Percentiles rank a stretch among this genome's conserved stretches.
phyloP scores from a whole-genome alignment of 257 asterid genomes.

The Marsdenia floribunda region DNA sequence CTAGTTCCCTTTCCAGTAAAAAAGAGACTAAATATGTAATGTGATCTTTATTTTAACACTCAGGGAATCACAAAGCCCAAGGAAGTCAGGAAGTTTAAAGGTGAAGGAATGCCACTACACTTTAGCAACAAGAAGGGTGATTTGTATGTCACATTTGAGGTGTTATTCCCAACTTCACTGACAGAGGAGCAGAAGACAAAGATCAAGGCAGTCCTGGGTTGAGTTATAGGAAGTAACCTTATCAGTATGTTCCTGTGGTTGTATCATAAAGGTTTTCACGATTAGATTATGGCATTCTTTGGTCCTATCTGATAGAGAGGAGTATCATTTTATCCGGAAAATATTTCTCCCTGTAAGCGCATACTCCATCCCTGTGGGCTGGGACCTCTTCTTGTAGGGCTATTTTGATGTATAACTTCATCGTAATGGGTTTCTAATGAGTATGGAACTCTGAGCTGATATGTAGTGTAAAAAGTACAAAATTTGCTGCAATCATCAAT shows the following conservation, averaged over 20 bases:
- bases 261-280: constrained; percentile 12
- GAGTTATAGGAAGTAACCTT: constrained; percentile 4
- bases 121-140: constrained; percentile 86
- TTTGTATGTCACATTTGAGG: constrained; percentile 74
- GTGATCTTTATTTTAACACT: neutral
- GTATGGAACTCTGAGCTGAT: neutral
- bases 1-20: too few species aligned
- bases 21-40: neutral
- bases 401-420: neutral
- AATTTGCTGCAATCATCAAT: neutral
- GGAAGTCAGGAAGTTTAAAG: constrained; percentile 79
- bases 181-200: constrained; percentile 72
- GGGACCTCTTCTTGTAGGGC: constrained; percentile 8
- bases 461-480: neutral
- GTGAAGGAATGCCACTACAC: constrained; percentile 93
- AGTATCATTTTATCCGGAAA: neutral
- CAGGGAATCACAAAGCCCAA: constrained; percentile 89
- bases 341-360: neutral
- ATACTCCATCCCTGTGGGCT: neutral
- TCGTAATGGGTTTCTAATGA: neutral
- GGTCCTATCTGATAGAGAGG: constrained; percentile 3
- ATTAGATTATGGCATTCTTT: constrained; percentile 1
- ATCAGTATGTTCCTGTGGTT: neutral
- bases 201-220: constrained; percentile 61
- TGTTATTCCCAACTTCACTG: constrained; percentile 71